Base-by-base conservation (phyloP, 805 yeast species). In the Suhomyces vadensis region DNA sequence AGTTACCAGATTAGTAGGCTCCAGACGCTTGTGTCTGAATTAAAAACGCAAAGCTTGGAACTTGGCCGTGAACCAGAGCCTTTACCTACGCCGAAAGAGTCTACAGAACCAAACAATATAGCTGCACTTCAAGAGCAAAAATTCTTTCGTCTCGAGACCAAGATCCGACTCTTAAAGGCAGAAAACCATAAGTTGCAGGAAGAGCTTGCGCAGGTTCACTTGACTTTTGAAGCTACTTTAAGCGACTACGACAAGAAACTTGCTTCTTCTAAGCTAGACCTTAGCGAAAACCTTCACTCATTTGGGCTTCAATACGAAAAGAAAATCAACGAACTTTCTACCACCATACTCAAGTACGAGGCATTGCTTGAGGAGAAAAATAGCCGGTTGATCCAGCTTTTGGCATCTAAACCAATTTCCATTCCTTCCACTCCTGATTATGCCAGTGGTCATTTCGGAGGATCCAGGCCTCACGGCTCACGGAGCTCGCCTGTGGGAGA, bases 371-470 rank as follows among this genome's bases (percentile, higher is more conserved):
- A 69, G 37, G 74, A 70, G 40, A 67, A 68, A 46, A 64, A 69
- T 42, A 46, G 61, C 2, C 51, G 54, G 31, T 65, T 71, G 6
- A 50, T 64, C 21, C 74, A 69, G 43, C 46, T 70, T 14, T 57
- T 68, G 1, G 57, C 69, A 1, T 60, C 75, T 1, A 60, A 55
- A 42, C 75, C 75, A 3, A 67, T 71, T n/a, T 57, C 61, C 5
- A 69, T 69, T 23, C 71, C 71, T 0, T 38, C 37, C 10, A 27
- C 52, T n/a, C 42, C 44, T 4, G 31, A 35, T 31, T 31, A 37
- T 9, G 21, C 19, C 16, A 26, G 35, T 39, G 17, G 37, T 14
- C 20, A 29, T 29, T 29, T n/a, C 33, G 26, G 26, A 19, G 36
- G 35, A 1, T 39, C 31, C 16, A 35, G 37, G 31, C 37, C 25